These are phyloP conservation scores for Carex pumila DNA, from an alignment of 176 grass and related monocot species.

Conservation along the genomic window DNA sequence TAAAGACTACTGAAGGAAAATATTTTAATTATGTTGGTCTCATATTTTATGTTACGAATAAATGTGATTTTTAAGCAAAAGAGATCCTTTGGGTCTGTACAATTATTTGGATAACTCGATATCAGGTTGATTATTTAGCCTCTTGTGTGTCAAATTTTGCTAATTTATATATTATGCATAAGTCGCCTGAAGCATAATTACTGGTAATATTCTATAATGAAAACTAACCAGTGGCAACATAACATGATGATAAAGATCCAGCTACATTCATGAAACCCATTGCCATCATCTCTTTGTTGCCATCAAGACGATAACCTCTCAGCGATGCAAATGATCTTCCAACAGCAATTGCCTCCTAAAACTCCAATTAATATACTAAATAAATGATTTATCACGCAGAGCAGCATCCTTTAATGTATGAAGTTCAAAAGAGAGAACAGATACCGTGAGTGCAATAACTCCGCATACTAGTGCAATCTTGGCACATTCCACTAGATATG, in stretches of 20 bases:
- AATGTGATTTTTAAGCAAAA: background rate
- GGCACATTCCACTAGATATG: slow-evolving; percentile 44
- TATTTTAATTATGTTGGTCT: background rate
- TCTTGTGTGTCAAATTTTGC: background rate
- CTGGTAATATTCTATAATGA: background rate
- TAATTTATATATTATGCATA: background rate
- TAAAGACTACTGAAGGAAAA: background rate
- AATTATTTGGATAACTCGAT: background rate
- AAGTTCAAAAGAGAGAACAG: background rate
- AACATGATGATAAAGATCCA: slow-evolving; percentile 90
- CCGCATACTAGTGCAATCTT: slow-evolving; percentile 81
- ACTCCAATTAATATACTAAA: slow-evolving; percentile 6
- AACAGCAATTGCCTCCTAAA: slow-evolving; percentile 94
- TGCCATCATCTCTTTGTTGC: slow-evolving; percentile 96
- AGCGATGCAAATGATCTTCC: slow-evolving; percentile 79
- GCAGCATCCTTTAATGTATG: background rate
- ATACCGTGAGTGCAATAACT: slow-evolving; percentile 80
- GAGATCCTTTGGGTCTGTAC: background rate
- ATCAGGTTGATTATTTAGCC: background rate
- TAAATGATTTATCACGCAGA: background rate
- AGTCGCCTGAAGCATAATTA: background rate
- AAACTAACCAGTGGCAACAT: slow-evolving; percentile 79
- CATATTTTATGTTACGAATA: background rate
- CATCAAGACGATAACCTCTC: slow-evolving; percentile 80
- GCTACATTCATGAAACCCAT: slow-evolving; percentile 86